Percentiles rank a stretch among this genome's conserved stretches.
These are phyloP conservation scores for Cladosporium phlei DNA, from an alignment of 2,329 filamentous ascomycete genomes.

Conservation along the genomic window DNA sequence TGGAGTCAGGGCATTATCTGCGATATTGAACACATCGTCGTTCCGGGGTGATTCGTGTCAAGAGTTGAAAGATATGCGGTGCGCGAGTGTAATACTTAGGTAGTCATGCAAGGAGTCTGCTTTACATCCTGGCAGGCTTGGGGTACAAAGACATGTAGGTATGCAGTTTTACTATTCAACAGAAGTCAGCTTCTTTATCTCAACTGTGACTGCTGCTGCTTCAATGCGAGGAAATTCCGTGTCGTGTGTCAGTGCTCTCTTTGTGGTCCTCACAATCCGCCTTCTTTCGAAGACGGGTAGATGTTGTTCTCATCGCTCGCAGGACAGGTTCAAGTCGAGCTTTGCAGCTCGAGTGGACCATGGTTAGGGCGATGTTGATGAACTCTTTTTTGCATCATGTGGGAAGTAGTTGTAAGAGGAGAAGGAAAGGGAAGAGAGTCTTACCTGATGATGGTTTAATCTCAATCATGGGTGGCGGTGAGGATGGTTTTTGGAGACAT, in stretches of 20 bases:
- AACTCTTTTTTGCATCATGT: conserved; percentile 7
- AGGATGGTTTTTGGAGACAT: too few species aligned
- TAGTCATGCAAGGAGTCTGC: background rate
- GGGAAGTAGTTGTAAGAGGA: background rate
- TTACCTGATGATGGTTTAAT: too few species aligned
- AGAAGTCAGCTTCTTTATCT: too few species aligned
- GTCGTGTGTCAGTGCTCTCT: conserved; percentile 22
- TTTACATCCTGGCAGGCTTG: background rate
- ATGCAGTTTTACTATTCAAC: background rate
- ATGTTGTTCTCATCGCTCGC: conserved; percentile 3
- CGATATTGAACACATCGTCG: too few species aligned
- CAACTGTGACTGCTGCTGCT: too few species aligned
- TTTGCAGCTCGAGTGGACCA: background rate
- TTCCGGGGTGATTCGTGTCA: too few species aligned
- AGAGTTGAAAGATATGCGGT: too few species aligned
- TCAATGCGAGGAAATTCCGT: too few species aligned
- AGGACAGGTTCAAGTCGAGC: background rate
- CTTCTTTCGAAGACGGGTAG: background rate
- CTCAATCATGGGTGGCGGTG: too few species aligned
- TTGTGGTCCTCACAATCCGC: conserved; percentile 15
- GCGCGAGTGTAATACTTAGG: too few species aligned
- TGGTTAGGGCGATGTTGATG: background rate
- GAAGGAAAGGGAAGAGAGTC: background rate
- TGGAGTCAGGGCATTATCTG: too few species aligned
- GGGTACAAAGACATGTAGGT: background rate